Base-by-base conservation (phyloP, 2,329 filamentous ascomycete genomes). In the Arthroderma sp. region DNA sequence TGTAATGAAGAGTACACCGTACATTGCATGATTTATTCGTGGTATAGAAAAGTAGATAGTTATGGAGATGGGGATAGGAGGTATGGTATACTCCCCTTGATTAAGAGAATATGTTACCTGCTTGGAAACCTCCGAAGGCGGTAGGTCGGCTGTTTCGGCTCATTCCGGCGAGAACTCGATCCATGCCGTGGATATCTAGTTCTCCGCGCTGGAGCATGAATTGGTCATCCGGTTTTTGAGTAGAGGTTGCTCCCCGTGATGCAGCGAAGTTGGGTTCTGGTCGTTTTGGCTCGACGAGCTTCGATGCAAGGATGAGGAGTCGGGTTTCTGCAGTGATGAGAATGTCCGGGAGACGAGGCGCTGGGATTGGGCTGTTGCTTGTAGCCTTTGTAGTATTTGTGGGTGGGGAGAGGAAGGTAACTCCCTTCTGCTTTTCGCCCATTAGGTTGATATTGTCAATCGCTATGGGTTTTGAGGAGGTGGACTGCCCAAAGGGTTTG, bases 171-270 rank as follows among this genome's bases (percentile, higher is more conserved):
- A 71, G 52, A 3, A 71, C 53, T 15, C 67, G 61, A 45, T 67
- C 66, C 66, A 71, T 70, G 39, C 66, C 68, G 36, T 68, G 61
- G 10, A 71, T 59, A 46, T 69, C 67, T 10, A 71, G 58, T 43
- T 68, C 64, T 37, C 67, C 67, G 38, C 57, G 57, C 38, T 53
- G 61, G 8, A 70, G 59, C 52, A 63, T 62, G 29, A 61, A 49
- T 49, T 69, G 65, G 40, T 70, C 67, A 6, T 51, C 29, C 15
- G 15, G 15, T 22, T 22, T 22, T 22, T 22, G 15, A 22, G 15
- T 22, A 22, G 15, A 22, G 15, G 15, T 22, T 49, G 52, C 38
- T 51, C 52, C 29, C 48, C 52, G 33, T 49, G 11, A 48, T 40
- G 37, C 48, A 27, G 5, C 22, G 36, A 40, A 29, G 9, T 40